These are phyloP conservation scores for Evansstolkia leycettana DNA, from an alignment of 495 filamentous ascomycete genomes.

Conservation along the genomic window DNA sequence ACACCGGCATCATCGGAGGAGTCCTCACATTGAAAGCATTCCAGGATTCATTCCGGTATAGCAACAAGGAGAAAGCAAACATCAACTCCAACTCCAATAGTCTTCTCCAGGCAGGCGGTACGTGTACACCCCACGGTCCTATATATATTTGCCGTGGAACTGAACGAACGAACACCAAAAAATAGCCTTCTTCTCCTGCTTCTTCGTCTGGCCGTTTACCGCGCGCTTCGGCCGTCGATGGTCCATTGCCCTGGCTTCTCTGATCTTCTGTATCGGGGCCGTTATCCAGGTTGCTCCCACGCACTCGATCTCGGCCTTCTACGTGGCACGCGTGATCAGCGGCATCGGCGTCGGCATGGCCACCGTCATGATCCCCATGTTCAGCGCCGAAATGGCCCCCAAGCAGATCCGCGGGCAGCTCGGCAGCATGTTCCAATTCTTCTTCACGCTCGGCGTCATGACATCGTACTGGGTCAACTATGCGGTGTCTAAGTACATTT, in stretches of 20 bases:
- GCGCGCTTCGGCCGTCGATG: slow-evolving; percentile 27
- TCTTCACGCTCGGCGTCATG: slow-evolving; percentile 37
- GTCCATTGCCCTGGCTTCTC: slow-evolving; percentile 25
- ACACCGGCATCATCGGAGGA: slow-evolving; percentile 28
- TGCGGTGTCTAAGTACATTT: slow-evolving; percentile 25
- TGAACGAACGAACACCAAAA: too few relatives aligned
- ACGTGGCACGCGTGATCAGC: slow-evolving; percentile 35
- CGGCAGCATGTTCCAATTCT: slow-evolving; percentile 35
- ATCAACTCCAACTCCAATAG: slow-evolving; percentile 33
- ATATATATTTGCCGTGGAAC: too few relatives aligned
- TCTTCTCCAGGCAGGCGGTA: slow-evolving; percentile 27
- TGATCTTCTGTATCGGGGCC: slow-evolving; percentile 30
- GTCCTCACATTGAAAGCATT: slow-evolving; percentile 28
- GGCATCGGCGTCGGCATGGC: slow-evolving; percentile 44
- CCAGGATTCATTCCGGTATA: slow-evolving; percentile 24
- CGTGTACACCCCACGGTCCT: too few relatives aligned
- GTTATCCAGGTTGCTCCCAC: slow-evolving; percentile 32
- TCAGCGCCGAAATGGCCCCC: slow-evolving; percentile 39
- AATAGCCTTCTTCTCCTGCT: slow-evolving; percentile 34
- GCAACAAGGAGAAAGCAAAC: slow-evolving; percentile 16
- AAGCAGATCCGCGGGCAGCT: slow-evolving; percentile 40
- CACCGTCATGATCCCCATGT: slow-evolving; percentile 42
- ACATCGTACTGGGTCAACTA: slow-evolving; percentile 39
- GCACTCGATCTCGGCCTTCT: slow-evolving; percentile 29
- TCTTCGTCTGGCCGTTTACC: slow-evolving; percentile 34